Percentiles rank a stretch among this genome's conserved stretches.
phyloP scores from a whole-genome alignment of 495 filamentous ascomycete species.

The Thermochaetoides thermophila region DNA sequence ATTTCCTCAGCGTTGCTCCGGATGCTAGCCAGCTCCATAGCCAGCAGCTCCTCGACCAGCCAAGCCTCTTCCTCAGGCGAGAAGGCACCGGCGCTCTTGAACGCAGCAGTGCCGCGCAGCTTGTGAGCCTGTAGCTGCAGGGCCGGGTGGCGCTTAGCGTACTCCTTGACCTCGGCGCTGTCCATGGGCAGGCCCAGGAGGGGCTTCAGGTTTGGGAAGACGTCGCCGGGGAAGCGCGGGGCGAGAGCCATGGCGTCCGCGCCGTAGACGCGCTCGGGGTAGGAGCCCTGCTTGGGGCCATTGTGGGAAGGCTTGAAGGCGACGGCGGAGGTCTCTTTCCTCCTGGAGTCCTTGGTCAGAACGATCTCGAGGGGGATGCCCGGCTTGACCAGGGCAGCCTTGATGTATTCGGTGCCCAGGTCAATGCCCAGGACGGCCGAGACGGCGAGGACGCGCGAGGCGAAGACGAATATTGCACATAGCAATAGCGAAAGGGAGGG shows the following conservation, averaged over 20 bases:
- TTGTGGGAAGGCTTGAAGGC: conserved; percentile 74
- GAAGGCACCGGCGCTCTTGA: conserved; percentile 58
- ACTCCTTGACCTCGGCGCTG: conserved; percentile 48
- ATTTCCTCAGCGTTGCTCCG: conserved; percentile 71
- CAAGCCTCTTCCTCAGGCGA: conserved; percentile 54
- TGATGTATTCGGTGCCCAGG: conserved; percentile 93
- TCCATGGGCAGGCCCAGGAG: conserved; percentile 59
- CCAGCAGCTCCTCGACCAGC: conserved; percentile 81
- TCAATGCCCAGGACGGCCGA: conserved; percentile 82
- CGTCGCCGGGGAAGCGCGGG: conserved; percentile 78
- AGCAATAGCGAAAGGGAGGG: conserved; percentile 34
- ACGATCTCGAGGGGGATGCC: conserved; percentile 98
- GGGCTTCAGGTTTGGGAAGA: conserved; percentile 83
- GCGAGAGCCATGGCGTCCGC: conserved; percentile 78
- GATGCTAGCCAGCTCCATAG: conserved; percentile 89
- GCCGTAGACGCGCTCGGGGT: conserved; percentile 84
- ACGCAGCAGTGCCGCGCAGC: conserved; percentile 54
- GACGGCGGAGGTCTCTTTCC: conserved; percentile 84
- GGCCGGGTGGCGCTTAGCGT: conserved; percentile 57
- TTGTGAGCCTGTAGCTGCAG: conserved; percentile 39
- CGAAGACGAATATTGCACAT: conserved; percentile 33
- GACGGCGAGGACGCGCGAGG: conserved; percentile 34
- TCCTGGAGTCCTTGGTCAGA: conserved; percentile 93
- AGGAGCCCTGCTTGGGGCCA: conserved; percentile 41
- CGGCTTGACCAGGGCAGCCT: conserved; percentile 90